These are phyloP conservation scores for Komagataella pseudopastoris DNA, from an alignment of 805 yeast genomes.

Conservation along the genomic window DNA sequence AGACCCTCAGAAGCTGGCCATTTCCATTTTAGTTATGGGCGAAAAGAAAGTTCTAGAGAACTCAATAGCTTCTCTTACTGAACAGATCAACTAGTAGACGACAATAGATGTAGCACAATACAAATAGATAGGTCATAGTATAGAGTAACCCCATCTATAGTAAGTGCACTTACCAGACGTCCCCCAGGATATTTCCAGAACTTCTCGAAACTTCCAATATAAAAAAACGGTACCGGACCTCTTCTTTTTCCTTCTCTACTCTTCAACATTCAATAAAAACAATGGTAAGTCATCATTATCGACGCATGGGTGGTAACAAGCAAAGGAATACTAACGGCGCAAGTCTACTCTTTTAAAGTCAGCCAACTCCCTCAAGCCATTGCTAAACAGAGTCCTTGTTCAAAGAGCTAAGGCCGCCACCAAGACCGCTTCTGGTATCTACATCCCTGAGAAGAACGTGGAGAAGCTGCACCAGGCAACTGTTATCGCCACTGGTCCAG, in stretches of 20 bases:
- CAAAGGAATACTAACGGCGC: not conserved
- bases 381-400: constrained; percentile 91
- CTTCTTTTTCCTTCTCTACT: not conserved
- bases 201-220: not conserved
- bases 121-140: not conserved
- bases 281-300: not conserved
- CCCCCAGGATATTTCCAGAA: not conserved
- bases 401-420: constrained; percentile 88
- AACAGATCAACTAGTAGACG: not conserved
- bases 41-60: constrained; percentile 6
- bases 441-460: constrained; percentile 91
- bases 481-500: constrained; percentile 94
- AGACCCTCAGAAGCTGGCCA: not conserved
- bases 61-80: not conserved
- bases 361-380: constrained; percentile 80
- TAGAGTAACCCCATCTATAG: not conserved
- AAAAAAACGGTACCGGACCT: not conserved
- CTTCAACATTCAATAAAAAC: not conserved
- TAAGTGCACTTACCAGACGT: not conserved
- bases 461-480: constrained; percentile 87
- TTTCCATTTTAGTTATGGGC: constrained; percentile 2
- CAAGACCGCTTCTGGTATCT: constrained; percentile 85
- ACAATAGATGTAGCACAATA: not conserved
- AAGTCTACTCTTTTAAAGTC: constrained; percentile 58
- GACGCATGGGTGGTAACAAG: not conserved